phyloP scores from a whole-genome alignment of 768 basidiomycete species.

The Hirschioporus abietinus region DNA sequence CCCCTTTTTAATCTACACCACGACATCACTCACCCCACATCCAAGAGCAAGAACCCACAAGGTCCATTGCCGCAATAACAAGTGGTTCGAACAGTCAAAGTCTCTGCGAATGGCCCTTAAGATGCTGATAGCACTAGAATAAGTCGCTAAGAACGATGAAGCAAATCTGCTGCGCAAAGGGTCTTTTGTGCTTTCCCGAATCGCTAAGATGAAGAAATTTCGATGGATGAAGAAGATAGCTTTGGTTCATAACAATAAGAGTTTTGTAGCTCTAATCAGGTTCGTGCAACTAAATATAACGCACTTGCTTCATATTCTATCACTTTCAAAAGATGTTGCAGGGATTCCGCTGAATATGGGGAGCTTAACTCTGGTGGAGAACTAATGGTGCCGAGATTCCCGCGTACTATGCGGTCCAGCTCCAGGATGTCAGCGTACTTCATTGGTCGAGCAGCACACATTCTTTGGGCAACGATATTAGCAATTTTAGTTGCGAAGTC shows the following conservation, averaged over 20 bases:
- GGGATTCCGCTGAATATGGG: not conserved
- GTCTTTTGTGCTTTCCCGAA: conserved; percentile 62
- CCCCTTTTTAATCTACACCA: no score
- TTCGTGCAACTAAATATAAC: conserved; percentile 24
- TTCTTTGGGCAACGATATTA: conserved; percentile 54
- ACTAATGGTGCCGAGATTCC: conserved; percentile 23
- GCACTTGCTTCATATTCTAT: not conserved
- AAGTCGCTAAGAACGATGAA: conserved; percentile 67
- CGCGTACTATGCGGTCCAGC: conserved; percentile 50
- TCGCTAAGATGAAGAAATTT: conserved; percentile 67
- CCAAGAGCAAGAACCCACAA: conserved; percentile 32
- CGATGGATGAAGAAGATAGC: conserved; percentile 63
- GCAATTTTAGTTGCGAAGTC: conserved; percentile 63
- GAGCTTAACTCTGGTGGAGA: not conserved
- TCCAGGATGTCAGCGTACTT: conserved; percentile 46
- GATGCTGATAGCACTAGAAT: conserved; percentile 61
- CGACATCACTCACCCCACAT: conserved; percentile 47
- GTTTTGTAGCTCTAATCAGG: no score
- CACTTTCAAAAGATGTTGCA: not conserved
- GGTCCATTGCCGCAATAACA: not conserved
- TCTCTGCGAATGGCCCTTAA: conserved; percentile 47
- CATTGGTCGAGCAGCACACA: conserved; percentile 50
- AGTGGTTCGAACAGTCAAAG: conserved; percentile 54
- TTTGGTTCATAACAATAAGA: conserved; percentile 18
- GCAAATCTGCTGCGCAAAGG: conserved; percentile 68